Conservation (phyloP, 352 stramenopile genomes). For the Nothophytophthora sp. region DNA sequence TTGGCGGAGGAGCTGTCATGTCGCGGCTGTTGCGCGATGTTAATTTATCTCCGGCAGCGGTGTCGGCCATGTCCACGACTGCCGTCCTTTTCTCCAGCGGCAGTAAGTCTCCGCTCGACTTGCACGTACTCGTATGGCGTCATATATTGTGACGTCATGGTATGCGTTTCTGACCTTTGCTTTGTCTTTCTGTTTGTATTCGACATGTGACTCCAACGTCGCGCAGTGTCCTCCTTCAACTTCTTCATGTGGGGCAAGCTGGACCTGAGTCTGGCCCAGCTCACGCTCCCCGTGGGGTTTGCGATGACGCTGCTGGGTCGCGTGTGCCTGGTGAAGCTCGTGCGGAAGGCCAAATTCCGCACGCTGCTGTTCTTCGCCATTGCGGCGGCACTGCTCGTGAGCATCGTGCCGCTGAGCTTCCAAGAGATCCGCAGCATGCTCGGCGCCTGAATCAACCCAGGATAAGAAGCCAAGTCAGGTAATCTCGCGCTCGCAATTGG, state of each 20-base stretch:
- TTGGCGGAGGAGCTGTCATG: constrained; percentile 91
- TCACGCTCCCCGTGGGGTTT: constrained; percentile 31
- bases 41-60: constrained; percentile 69
- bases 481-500: no score
- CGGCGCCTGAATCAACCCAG: constrained; percentile 11
- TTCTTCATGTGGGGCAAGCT: constrained; percentile 48
- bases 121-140: not conserved
- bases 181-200: no score
- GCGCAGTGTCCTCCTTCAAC: constrained; percentile 38
- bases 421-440: constrained; percentile 20
- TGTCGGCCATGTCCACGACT: constrained; percentile 76
- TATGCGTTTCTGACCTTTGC: no score
- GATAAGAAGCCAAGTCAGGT: no score
- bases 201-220: no score
- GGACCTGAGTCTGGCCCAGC: constrained; percentile 25
- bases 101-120: constrained; percentile 23
- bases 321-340: constrained; percentile 31
- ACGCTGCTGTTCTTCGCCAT: constrained; percentile 36
- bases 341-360: constrained; percentile 35
- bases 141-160: no score
- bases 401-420: constrained; percentile 31
- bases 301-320: constrained; percentile 36
- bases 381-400: constrained; percentile 29
- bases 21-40: constrained; percentile 90
- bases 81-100: constrained; percentile 38